Evolutionary conservation across 2,329 filamentous ascomycete species (phyloP), one percentile per base, ranked within the genome.

Genomic region (Penicillium occitanis): DNA sequence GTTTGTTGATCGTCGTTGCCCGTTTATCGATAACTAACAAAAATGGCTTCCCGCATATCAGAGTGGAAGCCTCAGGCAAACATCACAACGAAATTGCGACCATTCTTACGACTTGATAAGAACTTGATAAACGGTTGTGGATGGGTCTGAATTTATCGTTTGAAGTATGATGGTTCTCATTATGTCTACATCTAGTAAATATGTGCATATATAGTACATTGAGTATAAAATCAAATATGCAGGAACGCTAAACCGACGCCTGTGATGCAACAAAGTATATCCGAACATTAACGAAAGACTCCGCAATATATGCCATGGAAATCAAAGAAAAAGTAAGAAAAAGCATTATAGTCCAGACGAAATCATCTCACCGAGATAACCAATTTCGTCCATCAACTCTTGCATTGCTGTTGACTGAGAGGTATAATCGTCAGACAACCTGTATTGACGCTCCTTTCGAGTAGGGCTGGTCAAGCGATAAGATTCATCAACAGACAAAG

Each of bases 341-440:
- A 57, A 35, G 25, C 19, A 57, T 57, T 60, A 67, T 51, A 67
- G 46, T 73, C 75, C 66, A n/a, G 73, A 73, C 64, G 77, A 75
- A 40, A 85, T 84, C 66, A 82, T 76, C 63, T 78, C 77, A 28
- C 81, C 81, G 48, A 85, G 73, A 71, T 85, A 85, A 64, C 82
- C 81, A 72, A 85, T 73, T 68, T 85, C 83, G 68, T 81, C 79
- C 70, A 85, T 77, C 66, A 85, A 73, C 68, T 83, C 79, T 68
- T 81, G 78, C 75, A 85, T 81, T 19, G 77, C 78, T 11, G 58
- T 44, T 37, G 63, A 67, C 50, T 67, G 62, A 33, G 59, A 40
- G 11, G 42, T 58, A 35, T 17, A 71, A 71, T 63, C 60, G 6
- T 66, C 60, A 22, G 53, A 59, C 22, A 44, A 66, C 28, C 70